A percentile compares a stretch with the other conserved stretches of the same genome.
phyloP scores from a whole-genome alignment of 2,329 filamentous ascomycete genomes.

The Arthrobotrys entomopaga region DNA sequence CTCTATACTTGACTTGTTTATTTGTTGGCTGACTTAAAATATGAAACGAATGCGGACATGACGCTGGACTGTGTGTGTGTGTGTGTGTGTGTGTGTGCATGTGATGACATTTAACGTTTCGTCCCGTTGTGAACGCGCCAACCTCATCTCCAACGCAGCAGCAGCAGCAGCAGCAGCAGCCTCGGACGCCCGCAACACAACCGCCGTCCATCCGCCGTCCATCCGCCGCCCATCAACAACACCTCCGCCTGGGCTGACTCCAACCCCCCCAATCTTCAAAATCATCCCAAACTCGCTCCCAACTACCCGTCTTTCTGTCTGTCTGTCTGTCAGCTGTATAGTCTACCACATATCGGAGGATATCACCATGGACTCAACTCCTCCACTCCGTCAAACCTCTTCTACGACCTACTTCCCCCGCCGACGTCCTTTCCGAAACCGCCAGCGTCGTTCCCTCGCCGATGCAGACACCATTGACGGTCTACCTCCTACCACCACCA shows the following conservation, averaged over 20 bases:
- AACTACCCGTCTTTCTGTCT: conserved; percentile 1
- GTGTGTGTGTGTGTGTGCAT: too few relatives aligned
- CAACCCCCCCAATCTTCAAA: not conserved
- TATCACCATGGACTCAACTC: conserved; percentile 36
- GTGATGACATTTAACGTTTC: not conserved
- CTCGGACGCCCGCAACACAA: conserved; percentile 30
- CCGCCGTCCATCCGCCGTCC: conserved; percentile 17
- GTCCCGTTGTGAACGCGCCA: not conserved
- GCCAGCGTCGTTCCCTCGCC: conserved; percentile 32
- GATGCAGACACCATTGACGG: conserved; percentile 17
- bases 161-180: too few relatives aligned
- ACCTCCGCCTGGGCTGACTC: not conserved
- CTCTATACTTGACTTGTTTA: too few relatives aligned
- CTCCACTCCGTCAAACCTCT: conserved; percentile 9
- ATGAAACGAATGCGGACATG: too few relatives aligned
- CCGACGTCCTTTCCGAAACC: conserved; percentile 28
- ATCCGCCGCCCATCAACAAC: conserved; percentile 23
- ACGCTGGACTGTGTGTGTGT: too few relatives aligned
- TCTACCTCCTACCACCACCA: conserved; percentile 11
- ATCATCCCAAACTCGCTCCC: not conserved
- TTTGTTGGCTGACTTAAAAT: too few relatives aligned
- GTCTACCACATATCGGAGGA: not conserved
- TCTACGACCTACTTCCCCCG: conserved; percentile 20
- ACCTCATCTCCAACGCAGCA: conserved; percentile 33
- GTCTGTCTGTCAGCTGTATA: not conserved